Evolutionary conservation across 2,329 filamentous ascomycete genomes (phyloP), one percentile per base, ranked within the genome.

Genomic region (Sporothrix variecibatus): DNA sequence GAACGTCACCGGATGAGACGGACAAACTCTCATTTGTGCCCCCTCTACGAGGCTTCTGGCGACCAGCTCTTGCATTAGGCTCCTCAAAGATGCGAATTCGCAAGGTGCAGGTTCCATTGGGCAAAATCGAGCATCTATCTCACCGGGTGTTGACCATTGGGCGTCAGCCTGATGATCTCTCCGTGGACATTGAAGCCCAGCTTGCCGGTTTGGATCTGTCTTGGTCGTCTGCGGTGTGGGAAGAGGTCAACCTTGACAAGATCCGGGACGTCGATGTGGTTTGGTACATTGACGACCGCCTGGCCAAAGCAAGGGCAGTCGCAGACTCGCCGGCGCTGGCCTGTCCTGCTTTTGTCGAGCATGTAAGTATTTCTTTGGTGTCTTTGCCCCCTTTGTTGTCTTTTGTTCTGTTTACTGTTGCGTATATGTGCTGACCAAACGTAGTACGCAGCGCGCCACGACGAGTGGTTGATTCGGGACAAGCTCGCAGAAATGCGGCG

Each of bases 381-480:
- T 49, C 11, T 64, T 17, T 28, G 51, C 8, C 2, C 11, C 17
- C 31, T 40, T 12, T n/a, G 20, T 56, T 11, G 15, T n/a, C 43
- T 56, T 56, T 20, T 9, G 23, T 28, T 5, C 8, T 28, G 23
- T 17, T 15, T 60, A 23, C 9, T 1, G 34, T 5, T 28, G 26
- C 26, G 11, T 28, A 15, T 23, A 23, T 34, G 17, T 49, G 20
- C 72, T 75, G 20, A n/a, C 34, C 2, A 15, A 17, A 9, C 83
- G 89, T 72, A 95, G 92, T 98, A 96, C 81, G 93, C 94, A 76
- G 97, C 97, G 93, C 93, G 95, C 79, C 94, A 99, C 80, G 94
- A 98, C 80, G 93, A 98, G 83, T 98, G 95, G 94, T 88, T 97
- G 65, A 94, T 99, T 81, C 94, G 96, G 81, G 94, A 97, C 81